Percentiles rank a stretch among this genome's conserved stretches.
Evolutionary conservation across 768 basidiomycete species (phyloP).

Genomic region (Boletus subcaerulescens): DNA sequence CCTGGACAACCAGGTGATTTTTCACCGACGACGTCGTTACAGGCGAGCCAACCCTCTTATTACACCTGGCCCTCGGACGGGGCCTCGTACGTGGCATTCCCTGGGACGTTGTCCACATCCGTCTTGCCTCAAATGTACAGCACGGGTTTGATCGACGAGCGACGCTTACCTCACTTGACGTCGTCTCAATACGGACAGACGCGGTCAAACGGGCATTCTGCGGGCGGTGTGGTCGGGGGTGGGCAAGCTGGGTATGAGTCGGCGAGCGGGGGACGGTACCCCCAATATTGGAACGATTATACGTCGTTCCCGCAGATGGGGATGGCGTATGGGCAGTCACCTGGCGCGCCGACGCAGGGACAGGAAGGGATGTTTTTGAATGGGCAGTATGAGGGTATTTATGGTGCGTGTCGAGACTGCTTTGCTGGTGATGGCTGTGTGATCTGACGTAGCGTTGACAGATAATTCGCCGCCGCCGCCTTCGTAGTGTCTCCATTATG

Average conservation of each 20-base stretch:
- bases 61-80: conserved; percentile 46
- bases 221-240: neutral
- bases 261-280: conserved; percentile 35
- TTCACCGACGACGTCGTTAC: neutral
- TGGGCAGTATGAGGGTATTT: conserved; percentile 25
- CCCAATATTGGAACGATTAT: conserved; percentile 57
- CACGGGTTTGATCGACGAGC: conserved; percentile 62
- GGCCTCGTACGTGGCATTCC: conserved; percentile 34
- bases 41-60: conserved; percentile 28
- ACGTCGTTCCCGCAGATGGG: conserved; percentile 50
- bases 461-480: conserved; percentile 9
- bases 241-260: conserved; percentile 22
- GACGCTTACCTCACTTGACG: conserved; percentile 26
- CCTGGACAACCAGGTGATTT: conserved; percentile 12
- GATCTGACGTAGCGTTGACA: conserved; percentile 1
- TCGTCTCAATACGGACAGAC: conserved; percentile 17
- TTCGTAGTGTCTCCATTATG: neutral
- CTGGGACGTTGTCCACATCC: conserved; percentile 60
- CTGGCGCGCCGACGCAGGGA: conserved; percentile 10
- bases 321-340: conserved; percentile 33
- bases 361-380: conserved; percentile 24
- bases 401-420: conserved; percentile 22
- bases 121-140: conserved; percentile 75
- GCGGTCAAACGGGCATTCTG: conserved; percentile 16
- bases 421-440: neutral